These are phyloP conservation scores for Trametes pubescens DNA, from an alignment of 1,284 basidiomycete species.

Conservation along the genomic window DNA sequence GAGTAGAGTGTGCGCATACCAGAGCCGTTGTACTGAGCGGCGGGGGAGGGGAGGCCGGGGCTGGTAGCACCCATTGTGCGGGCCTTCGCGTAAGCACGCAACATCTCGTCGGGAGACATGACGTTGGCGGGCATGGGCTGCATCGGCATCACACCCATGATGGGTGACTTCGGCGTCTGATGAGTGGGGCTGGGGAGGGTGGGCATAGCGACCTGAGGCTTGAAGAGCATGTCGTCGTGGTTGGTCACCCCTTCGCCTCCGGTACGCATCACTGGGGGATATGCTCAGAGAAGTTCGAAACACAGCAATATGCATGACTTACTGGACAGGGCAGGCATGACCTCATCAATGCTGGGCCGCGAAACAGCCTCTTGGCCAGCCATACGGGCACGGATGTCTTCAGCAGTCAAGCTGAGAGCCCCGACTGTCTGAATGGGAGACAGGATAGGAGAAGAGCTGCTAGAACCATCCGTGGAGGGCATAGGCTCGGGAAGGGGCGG, in stretches of 20 bases:
- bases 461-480: slow-evolving; percentile 45
- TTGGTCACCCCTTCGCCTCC: slow-evolving; percentile 42
- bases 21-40: slow-evolving; percentile 42
- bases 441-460: slow-evolving; percentile 45
- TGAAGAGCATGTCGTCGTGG: slow-evolving; percentile 54
- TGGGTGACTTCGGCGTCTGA: slow-evolving; percentile 45
- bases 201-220: slow-evolving; percentile 38
- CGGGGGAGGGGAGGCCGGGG: slow-evolving; percentile 37
- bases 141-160: slow-evolving; percentile 55
- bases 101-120: slow-evolving; percentile 77
- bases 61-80: slow-evolving; percentile 45
- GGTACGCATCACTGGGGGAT: slow-evolving; percentile 68
- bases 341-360: slow-evolving; percentile 56
- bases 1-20: slow-evolving; percentile 49
- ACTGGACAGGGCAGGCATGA: slow-evolving; percentile 71
- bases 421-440: slow-evolving; percentile 78
- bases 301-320: slow-evolving; percentile 39
- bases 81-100: slow-evolving; percentile 75
- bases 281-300: slow-evolving; percentile 19
- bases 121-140: slow-evolving; percentile 53
- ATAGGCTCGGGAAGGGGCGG: slow-evolving; percentile 62
- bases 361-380: slow-evolving; percentile 37
- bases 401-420: slow-evolving; percentile 67
- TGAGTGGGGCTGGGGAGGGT: slow-evolving; percentile 45
- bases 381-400: slow-evolving; percentile 63